These are phyloP conservation scores for Paecilomyces sp. DNA, from an alignment of 2,329 filamentous ascomycete genomes.

Conservation along the genomic window DNA sequence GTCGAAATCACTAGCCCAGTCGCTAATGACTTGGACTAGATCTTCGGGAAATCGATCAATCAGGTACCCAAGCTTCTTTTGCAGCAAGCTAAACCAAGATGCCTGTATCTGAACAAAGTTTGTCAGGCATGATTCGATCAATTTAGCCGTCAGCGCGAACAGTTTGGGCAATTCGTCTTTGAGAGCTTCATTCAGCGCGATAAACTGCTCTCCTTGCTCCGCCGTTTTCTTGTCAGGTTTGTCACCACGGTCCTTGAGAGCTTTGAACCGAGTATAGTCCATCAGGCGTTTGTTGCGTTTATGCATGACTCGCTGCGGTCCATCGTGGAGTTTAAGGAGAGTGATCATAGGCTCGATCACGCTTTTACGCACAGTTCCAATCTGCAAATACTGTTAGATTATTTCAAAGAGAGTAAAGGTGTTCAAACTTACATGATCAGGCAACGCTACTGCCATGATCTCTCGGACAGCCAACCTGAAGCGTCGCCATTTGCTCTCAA, in stretches of 20 bases:
- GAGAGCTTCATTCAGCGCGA: constrained; percentile 83
- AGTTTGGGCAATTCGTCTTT: constrained; percentile 87
- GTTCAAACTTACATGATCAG: constrained; percentile 62
- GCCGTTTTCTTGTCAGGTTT: constrained; percentile 79
- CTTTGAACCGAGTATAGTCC: constrained; percentile 77
- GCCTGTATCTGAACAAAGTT: constrained; percentile 81
- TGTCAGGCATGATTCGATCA: constrained; percentile 74
- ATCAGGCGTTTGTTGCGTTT: constrained; percentile 89
- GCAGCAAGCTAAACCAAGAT: constrained; percentile 76
- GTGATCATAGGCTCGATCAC: constrained; percentile 79
- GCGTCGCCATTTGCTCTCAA: constrained; percentile 90
- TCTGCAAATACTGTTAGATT: constrained; percentile 24
- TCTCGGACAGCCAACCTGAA: constrained; percentile 85
- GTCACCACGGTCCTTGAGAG: constrained; percentile 71
- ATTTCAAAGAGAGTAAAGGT: background rate
- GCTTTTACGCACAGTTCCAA: constrained; percentile 64
- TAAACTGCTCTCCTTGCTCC: constrained; percentile 81
- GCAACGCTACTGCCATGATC: constrained; percentile 72
- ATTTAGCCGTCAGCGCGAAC: constrained; percentile 69
- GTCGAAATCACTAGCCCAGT: constrained; percentile 72
- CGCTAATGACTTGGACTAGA: constrained; percentile 63
- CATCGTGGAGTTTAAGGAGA: constrained; percentile 71
- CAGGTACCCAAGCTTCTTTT: constrained; percentile 70
- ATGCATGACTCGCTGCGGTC: constrained; percentile 82
- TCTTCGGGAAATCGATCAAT: constrained; percentile 63